These are phyloP conservation scores for Colletotrichum gigasporum DNA, from an alignment of 2,329 filamentous ascomycete genomes.

Conservation along the genomic window DNA sequence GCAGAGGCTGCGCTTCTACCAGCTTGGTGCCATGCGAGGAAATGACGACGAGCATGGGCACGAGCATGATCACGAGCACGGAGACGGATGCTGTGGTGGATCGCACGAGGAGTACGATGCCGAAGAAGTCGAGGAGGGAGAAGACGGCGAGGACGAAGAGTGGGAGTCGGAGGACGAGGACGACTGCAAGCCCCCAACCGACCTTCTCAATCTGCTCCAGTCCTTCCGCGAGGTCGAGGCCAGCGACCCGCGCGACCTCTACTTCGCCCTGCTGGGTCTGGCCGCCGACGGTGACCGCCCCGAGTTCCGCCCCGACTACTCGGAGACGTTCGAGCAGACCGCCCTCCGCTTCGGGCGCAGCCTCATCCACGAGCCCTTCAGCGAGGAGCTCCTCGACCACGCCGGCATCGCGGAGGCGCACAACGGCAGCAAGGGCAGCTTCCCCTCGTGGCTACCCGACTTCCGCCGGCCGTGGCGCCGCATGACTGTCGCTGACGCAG, in stretches of 20 bases:
- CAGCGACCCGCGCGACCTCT: conserved; percentile 28
- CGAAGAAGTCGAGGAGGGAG: background rate
- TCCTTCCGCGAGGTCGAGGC: conserved; percentile 32
- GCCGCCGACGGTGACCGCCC: conserved; percentile 29
- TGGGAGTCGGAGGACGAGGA: conserved; percentile 25
- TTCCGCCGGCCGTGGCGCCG: conserved; percentile 25
- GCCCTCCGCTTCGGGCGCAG: conserved; percentile 27
- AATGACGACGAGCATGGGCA: background rate
- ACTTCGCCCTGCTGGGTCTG: conserved; percentile 27
- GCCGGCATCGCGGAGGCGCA: conserved; percentile 13
- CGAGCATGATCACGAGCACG: conserved; percentile 13
- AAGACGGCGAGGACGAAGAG: background rate
- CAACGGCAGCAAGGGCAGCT: conserved; percentile 9
- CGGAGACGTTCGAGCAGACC: conserved; percentile 19
- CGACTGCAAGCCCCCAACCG: conserved; percentile 17
- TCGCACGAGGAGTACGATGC: background rate
- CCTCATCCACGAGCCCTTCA: conserved; percentile 28
- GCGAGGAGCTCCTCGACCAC: conserved; percentile 31
- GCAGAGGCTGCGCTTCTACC: conserved; percentile 24
- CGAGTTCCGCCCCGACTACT: conserved; percentile 30
- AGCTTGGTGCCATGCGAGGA: conserved; percentile 26
- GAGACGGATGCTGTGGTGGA: conserved; percentile 1
- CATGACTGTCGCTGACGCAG: conserved; percentile 30
- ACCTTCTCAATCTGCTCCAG: conserved; percentile 26
- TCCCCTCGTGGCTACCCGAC: conserved; percentile 30